Conservation (phyloP, 352 stramenopile species). For the Nannochloropsis limnetica region DNA sequence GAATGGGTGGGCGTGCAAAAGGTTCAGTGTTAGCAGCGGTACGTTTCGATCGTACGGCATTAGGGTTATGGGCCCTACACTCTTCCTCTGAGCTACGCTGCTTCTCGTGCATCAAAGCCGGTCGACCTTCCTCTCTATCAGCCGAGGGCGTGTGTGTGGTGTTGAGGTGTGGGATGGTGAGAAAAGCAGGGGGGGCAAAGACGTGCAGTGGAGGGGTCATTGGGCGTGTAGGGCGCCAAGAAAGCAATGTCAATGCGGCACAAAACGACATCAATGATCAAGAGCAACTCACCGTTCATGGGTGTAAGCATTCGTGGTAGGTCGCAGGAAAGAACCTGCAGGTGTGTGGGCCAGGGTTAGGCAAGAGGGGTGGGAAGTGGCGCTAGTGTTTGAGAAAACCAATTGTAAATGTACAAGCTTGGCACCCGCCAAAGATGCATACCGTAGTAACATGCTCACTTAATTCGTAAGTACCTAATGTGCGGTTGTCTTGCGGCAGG, state of each 20-base stretch:
- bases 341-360: too few species aligned
- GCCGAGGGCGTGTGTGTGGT: too few species aligned
- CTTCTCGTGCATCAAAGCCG: background rate
- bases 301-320: background rate
- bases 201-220: too few species aligned
- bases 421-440: too few species aligned
- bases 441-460: too few species aligned
- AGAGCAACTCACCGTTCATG: background rate
- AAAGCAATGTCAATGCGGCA: background rate
- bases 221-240: too few species aligned
- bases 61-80: conserved; percentile 42
- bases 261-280: background rate
- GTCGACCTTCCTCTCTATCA: background rate
- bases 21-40: conserved; percentile 37
- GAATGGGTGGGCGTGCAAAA: background rate
- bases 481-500: too few species aligned
- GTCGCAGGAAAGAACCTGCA: background rate
- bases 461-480: too few species aligned
- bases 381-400: too few species aligned
- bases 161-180: background rate
- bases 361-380: too few species aligned
- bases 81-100: conserved; percentile 41
- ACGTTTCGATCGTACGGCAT: conserved; percentile 41
- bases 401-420: too few species aligned
- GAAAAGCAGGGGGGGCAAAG: background rate